A percentile compares a stretch with the other conserved stretches of the same genome.
phyloP scores from a whole-genome alignment of 441 rosid species.

The Melastoma candidum region DNA sequence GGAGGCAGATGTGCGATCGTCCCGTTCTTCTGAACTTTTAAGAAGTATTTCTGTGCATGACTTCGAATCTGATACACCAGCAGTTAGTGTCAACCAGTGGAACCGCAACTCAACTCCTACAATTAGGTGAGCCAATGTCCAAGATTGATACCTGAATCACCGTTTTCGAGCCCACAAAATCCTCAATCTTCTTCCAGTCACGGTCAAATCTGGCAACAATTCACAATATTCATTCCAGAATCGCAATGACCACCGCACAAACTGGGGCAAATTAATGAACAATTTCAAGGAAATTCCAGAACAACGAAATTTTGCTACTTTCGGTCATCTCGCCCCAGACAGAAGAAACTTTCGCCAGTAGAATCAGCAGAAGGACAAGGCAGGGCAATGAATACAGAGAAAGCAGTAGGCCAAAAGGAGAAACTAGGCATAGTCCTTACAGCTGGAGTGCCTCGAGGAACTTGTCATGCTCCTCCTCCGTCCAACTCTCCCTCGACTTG shows the following conservation, averaged over 20 bases:
- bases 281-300: too few species aligned
- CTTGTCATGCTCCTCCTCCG: slow-evolving; percentile 26
- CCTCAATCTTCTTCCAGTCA: slow-evolving; percentile 74
- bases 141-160: slow-evolving; percentile 50
- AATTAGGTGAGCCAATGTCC: slow-evolving; percentile 10
- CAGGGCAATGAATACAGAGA: background rate
- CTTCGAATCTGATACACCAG: slow-evolving; percentile 43
- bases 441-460: slow-evolving; percentile 22
- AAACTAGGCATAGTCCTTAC: background rate
- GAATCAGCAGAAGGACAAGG: background rate
- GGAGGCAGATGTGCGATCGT: slow-evolving; percentile 69
- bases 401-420: background rate
- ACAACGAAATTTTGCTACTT: too few species aligned
- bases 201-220: slow-evolving; percentile 53
- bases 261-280: too few species aligned
- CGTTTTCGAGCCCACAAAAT: slow-evolving; percentile 65
- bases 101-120: slow-evolving; percentile 1
- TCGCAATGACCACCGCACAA: background rate
- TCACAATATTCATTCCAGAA: slow-evolving; percentile 7
- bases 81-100: slow-evolving; percentile 4
- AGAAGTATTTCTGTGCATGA: slow-evolving; percentile 71
- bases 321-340: too few species aligned
- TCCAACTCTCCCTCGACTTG: slow-evolving; percentile 26
- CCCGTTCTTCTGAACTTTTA: slow-evolving; percentile 68
- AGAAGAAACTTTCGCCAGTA: too few species aligned